These are phyloP conservation scores for Ophiostoma triangulosporum DNA, from an alignment of 2,329 filamentous ascomycete genomes.

Conservation along the genomic window DNA sequence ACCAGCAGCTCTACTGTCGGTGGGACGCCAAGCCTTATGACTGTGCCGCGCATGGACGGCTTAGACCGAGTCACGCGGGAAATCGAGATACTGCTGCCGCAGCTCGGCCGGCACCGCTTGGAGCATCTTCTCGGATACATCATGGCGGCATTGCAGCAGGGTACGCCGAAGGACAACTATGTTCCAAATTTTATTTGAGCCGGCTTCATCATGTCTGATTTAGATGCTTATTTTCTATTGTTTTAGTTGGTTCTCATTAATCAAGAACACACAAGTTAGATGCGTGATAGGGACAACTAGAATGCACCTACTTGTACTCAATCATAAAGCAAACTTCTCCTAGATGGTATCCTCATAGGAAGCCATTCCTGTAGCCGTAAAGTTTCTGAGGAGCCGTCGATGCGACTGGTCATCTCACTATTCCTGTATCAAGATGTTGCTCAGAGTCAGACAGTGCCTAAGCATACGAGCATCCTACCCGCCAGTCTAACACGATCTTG, in stretches of 20 bases:
- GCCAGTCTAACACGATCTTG: conserved; percentile 58
- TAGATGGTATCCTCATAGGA: conserved; percentile 38
- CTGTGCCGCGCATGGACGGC: background rate
- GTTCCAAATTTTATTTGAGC: background rate
- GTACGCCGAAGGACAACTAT: background rate
- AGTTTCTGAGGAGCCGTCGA: no score
- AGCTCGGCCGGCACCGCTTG: conserved; percentile 1
- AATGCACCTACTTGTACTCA: no score
- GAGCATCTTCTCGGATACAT: background rate
- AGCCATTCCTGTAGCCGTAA: conserved; percentile 44
- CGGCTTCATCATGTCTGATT: background rate
- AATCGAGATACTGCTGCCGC: background rate
- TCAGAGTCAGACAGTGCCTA: conserved; percentile 47
- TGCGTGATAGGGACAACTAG: no score
- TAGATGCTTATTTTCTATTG: background rate
- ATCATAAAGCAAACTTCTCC: conserved; percentile 46
- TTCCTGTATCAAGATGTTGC: no score
- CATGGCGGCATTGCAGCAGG: background rate
- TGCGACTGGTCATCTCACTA: no score
- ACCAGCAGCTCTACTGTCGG: background rate
- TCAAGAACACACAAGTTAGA: no score
- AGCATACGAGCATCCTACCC: conserved; percentile 54
- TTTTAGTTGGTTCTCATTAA: no score
- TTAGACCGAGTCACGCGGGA: background rate
- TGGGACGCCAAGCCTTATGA: background rate